These are phyloP conservation scores for Cryptococcus sp. DNA, from an alignment of 1,284 basidiomycete species.

Conservation along the genomic window DNA sequence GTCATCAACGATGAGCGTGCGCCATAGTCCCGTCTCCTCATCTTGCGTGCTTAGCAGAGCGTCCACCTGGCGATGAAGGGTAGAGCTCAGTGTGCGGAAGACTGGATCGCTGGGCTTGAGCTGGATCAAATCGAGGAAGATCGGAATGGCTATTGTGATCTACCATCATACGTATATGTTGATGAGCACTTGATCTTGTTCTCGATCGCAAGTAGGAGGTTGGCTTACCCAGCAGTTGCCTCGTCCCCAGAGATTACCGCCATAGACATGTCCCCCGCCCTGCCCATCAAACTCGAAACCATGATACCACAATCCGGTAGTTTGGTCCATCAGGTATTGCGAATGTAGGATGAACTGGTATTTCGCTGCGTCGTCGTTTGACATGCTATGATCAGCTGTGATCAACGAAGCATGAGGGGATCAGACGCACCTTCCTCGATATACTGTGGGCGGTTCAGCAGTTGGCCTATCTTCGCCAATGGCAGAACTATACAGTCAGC, in stretches of 20 bases:
- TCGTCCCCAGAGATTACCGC: slow-evolving; percentile 62
- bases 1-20: slow-evolving; percentile 63
- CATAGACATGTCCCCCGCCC: slow-evolving; percentile 53
- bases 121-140: slow-evolving; percentile 59
- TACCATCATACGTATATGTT: neutral
- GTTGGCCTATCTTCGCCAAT: slow-evolving; percentile 62
- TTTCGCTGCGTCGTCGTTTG: slow-evolving; percentile 18
- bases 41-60: slow-evolving; percentile 60
- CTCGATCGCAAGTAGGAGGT: neutral
- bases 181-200: neutral
- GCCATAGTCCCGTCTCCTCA: slow-evolving; percentile 60
- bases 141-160: slow-evolving; percentile 63
- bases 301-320: slow-evolving; percentile 35
- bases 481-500: slow-evolving; percentile 55
- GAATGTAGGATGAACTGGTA: slow-evolving; percentile 36
- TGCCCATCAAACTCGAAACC: slow-evolving; percentile 49
- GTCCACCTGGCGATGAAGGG: slow-evolving; percentile 60
- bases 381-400: slow-evolving; percentile 41
- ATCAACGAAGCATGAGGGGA: too few species aligned
- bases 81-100: slow-evolving; percentile 57
- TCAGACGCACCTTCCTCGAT: slow-evolving; percentile 60
- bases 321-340: slow-evolving; percentile 34
- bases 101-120: slow-evolving; percentile 57
- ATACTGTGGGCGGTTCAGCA: slow-evolving; percentile 59
- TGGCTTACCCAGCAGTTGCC: slow-evolving; percentile 61